Base-by-base conservation (phyloP, 768 basidiomycete genomes). In the Imleria badia region DNA sequence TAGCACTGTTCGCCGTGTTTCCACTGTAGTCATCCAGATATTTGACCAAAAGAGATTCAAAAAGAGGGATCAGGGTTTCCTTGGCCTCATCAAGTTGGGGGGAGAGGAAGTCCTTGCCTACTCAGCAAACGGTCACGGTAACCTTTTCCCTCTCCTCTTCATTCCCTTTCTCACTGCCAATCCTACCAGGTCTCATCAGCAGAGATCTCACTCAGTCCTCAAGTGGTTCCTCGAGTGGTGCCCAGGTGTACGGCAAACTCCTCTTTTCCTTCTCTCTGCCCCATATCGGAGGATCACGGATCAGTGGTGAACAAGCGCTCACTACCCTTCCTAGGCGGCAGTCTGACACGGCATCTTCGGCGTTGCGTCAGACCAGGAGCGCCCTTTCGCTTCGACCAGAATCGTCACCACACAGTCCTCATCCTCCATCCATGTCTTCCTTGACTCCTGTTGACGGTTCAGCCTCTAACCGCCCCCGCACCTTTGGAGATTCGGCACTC, bases 1-100 rank as follows among this genome's bases (percentile, higher is more conserved):
- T 60, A 91, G 91, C 60, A 79, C 78, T 57, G 82, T 94, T 60
- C 86, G 82, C 42, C 85, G 82, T 56, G 84, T 84, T 29, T 93
- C 91, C 34, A 78, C 83, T 61, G 80, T 95, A 64, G 79, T 81
- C 23, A 89, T 95, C 43, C 91, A 95, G 74, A 83, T 96, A 55
- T 94, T 94, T 66, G 94, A 96, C 77, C 86, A 92, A 72, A 81
- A 84, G 66, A 92, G 90, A 71, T 94, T 91, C 75, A 92, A 81
- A 75, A 85, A 85, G 70, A 83, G 86, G 62, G 93, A 94, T 68
- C 93, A 94, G 76, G 92, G 83, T 11, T 86, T 84, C 60, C 74
- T 85, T 38, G 85, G 81, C 44, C 74, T 85, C 14, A 75, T 83
- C 64, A 83, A 79, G 56, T 74, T 86, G 35, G 65, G 76, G 2